Evolutionary conservation across 78 protist species (phyloP).

Genomic region (Chrysochromulina tobinii): DNA sequence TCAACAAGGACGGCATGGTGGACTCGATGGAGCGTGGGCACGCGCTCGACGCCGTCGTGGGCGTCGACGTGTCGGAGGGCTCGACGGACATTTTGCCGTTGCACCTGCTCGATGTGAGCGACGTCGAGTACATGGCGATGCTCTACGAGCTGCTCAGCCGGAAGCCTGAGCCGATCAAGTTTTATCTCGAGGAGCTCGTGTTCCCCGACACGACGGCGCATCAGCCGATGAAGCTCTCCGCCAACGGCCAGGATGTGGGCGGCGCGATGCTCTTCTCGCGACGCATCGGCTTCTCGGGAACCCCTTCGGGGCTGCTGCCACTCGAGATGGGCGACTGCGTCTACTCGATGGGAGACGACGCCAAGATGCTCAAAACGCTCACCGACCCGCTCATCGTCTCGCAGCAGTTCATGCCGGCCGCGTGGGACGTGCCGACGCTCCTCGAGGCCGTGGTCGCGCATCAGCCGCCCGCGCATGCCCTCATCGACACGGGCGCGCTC

Average conservation of each 20-base stretch:
- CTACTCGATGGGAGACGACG: slow-evolving; percentile 16
- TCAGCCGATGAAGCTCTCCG: slow-evolving; percentile 52
- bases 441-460: slow-evolving; percentile 2
- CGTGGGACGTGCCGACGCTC: slow-evolving; percentile 38
- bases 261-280: slow-evolving; percentile 41
- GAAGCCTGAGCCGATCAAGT: slow-evolving; percentile 17
- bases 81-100: not conserved
- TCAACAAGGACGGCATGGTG: too few species aligned
- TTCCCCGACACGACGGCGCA: slow-evolving; percentile 62
- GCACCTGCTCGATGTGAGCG: slow-evolving; percentile 45
- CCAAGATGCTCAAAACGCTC: slow-evolving; percentile 28
- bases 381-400: slow-evolving; percentile 32
- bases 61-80: not conserved
- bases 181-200: slow-evolving; percentile 55
- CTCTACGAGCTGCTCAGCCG: slow-evolving; percentile 45
- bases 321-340: slow-evolving; percentile 68
- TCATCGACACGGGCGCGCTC: slow-evolving; percentile 70
- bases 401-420: not conserved
- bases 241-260: slow-evolving; percentile 74
- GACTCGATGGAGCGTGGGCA: too few species aligned
- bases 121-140: slow-evolving; percentile 49
- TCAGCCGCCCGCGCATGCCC: slow-evolving; percentile 31
- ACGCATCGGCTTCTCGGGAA: slow-evolving; percentile 73
- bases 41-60: too few species aligned
- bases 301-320: slow-evolving; percentile 77